Percentiles rank a stretch among this genome's conserved stretches.
These are phyloP conservation scores for Coleophoma cylindrospora DNA, from an alignment of 2,329 filamentous ascomycete species.

Conservation along the genomic window DNA sequence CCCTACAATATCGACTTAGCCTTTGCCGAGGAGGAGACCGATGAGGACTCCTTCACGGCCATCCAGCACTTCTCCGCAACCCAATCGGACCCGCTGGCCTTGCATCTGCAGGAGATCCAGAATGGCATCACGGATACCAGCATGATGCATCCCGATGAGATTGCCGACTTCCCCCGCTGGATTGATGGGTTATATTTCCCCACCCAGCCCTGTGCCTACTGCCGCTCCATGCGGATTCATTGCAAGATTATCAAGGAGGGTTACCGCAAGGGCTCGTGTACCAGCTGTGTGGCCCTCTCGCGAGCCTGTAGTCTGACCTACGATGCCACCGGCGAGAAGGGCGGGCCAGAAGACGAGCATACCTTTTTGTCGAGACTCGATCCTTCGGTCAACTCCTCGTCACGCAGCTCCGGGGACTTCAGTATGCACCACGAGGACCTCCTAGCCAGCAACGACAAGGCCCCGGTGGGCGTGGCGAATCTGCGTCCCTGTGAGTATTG, in stretches of 20 bases:
- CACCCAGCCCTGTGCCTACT: conserved; percentile 43
- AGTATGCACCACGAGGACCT: background rate
- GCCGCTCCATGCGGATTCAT: conserved; percentile 45
- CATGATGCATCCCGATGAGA: conserved; percentile 36
- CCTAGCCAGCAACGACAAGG: background rate
- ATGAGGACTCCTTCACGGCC: conserved; percentile 55
- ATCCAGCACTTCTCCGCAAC: conserved; percentile 50
- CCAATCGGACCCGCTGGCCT: conserved; percentile 26
- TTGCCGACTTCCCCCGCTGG: conserved; percentile 29
- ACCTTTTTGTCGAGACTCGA: background rate
- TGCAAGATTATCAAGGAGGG: conserved; percentile 59
- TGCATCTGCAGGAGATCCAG: conserved; percentile 22
- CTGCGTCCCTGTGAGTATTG: conserved; percentile 16
- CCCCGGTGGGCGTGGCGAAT: background rate
- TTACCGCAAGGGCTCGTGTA: conserved; percentile 55
- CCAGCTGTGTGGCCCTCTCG: conserved; percentile 55
- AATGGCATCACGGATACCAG: conserved; percentile 26
- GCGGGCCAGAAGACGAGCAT: background rate
- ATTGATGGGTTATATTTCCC: conserved; percentile 23
- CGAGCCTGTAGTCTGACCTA: conserved; percentile 52
- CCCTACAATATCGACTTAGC: conserved; percentile 44
- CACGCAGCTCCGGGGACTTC: conserved; percentile 2
- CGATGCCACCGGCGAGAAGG: background rate
- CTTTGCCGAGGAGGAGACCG: conserved; percentile 50
- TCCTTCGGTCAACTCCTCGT: background rate